A percentile compares a stretch with the other conserved stretches of the same genome.
Evolutionary conservation across 345 rosid genomes (phyloP).

Genomic region (Erodium maritimum): DNA sequence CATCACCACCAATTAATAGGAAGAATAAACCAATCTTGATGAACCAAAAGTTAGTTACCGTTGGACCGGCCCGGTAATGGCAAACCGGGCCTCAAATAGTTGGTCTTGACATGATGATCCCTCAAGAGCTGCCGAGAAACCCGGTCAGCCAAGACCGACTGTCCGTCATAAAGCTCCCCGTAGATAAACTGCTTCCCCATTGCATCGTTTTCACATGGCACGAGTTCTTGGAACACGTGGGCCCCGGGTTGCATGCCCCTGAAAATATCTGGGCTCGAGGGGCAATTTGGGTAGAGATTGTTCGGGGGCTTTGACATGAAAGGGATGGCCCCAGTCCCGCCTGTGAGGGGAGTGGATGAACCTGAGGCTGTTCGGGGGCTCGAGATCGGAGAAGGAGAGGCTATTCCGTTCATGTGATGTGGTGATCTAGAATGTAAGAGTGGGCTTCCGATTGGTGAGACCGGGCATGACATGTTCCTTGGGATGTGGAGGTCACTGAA

Average conservation of each 20-base stretch:
- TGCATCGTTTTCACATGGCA: slow-evolving; percentile 21
- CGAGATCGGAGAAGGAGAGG: slow-evolving; percentile 53
- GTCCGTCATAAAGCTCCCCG: slow-evolving; percentile 30
- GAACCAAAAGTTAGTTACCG: slow-evolving; percentile 5
- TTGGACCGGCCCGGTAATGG: slow-evolving; percentile 21
- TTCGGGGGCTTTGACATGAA: slow-evolving; percentile 26
- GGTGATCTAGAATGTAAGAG: slow-evolving; percentile 42
- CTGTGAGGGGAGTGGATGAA: slow-evolving; percentile 46
- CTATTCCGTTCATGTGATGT: slow-evolving; percentile 37
- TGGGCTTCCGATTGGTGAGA: slow-evolving; percentile 57
- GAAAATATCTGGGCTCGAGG: slow-evolving; percentile 25
- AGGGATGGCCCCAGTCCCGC: slow-evolving; percentile 38
- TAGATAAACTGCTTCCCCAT: slow-evolving; percentile 25
- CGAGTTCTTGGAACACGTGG: slow-evolving; percentile 28
- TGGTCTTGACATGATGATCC: slow-evolving; percentile 28
- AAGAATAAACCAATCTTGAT: slow-evolving; percentile 6
- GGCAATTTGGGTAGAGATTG: slow-evolving; percentile 20
- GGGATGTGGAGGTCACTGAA: slow-evolving; percentile 36
- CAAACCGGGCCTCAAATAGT: slow-evolving; percentile 31
- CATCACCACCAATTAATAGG: no score
- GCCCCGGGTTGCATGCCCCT: slow-evolving; percentile 33
- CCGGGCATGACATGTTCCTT: slow-evolving; percentile 50
- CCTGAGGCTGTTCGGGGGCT: slow-evolving; percentile 52
- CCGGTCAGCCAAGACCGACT: slow-evolving; percentile 41
- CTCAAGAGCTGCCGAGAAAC: slow-evolving; percentile 43